These are phyloP conservation scores for Grigorovia humatica DNA, from an alignment of 805 yeast species.

Conservation along the genomic window DNA sequence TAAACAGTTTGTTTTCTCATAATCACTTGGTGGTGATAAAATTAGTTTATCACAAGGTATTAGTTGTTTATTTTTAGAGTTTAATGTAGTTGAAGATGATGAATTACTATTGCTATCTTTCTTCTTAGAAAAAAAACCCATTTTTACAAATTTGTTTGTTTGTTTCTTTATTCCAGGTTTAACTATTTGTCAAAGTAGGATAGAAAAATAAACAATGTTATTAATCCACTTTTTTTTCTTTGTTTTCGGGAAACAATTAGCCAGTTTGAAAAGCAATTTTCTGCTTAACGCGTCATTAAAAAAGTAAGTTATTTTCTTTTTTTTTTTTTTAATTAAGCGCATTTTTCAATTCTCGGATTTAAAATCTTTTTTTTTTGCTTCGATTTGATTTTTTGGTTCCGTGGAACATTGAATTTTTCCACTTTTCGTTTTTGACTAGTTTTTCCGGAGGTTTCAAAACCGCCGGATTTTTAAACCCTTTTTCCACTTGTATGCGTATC, in stretches of 20 bases:
- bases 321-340: not conserved
- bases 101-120: not conserved
- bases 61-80: constrained; percentile 10
- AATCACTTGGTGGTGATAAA: constrained; percentile 16
- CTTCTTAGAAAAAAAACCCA: constrained; percentile 20
- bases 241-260: too few relatives aligned
- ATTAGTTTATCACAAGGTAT: constrained; percentile 17
- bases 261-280: too few relatives aligned
- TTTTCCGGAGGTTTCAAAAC: too few relatives aligned
- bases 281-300: not conserved
- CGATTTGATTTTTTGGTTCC: not conserved
- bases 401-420: not conserved
- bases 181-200: not conserved
- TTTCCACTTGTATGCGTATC: too few relatives aligned
- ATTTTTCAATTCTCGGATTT: too few relatives aligned
- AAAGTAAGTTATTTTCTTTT: not conserved
- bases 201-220: too few relatives aligned
- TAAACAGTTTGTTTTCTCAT: constrained; percentile 1
- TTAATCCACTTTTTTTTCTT: too few relatives aligned
- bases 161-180: not conserved
- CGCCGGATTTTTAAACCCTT: too few relatives aligned
- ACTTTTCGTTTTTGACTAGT: not conserved
- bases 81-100: constrained; percentile 1
- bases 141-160: too few relatives aligned
- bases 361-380: too few relatives aligned